phyloP scores from a whole-genome alignment of 2,329 filamentous ascomycete species.

The Colletotrichum viniferum region DNA sequence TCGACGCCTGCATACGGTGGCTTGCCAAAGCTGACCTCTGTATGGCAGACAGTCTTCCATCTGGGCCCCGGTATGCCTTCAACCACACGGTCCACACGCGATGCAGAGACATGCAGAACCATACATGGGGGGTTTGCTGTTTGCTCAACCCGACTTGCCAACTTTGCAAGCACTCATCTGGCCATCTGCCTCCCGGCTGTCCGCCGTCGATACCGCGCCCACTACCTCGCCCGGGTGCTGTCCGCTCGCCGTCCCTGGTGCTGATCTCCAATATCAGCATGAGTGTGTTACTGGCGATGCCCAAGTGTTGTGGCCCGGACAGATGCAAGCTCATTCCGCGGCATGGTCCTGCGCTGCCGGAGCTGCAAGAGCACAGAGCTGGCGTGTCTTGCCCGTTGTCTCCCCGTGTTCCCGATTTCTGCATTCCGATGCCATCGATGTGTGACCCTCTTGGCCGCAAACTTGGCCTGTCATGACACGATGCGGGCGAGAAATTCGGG shows the following conservation, averaged over 20 bases:
- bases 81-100: slow-evolving; percentile 24
- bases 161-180: slow-evolving; percentile 1
- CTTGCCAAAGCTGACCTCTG: slow-evolving; percentile 16
- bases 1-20: slow-evolving; percentile 29
- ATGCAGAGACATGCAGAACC: slow-evolving; percentile 21
- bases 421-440: not conserved
- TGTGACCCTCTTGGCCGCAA: slow-evolving; percentile 1
- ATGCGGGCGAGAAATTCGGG: not conserved
- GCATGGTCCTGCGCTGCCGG: not conserved
- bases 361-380: not conserved
- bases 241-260: not conserved
- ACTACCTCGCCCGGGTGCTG: not conserved
- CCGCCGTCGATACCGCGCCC: slow-evolving; percentile 5
- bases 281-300: not conserved
- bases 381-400: not conserved
- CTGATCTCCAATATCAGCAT: slow-evolving; percentile 3
- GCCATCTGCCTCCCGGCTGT: slow-evolving; percentile 11
- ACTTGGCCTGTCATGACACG: slow-evolving; percentile 2
- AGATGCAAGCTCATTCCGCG: not conserved
- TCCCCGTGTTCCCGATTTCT: not conserved
- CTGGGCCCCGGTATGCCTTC: slow-evolving; percentile 18
- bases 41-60: not conserved
- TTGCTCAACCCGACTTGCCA: slow-evolving; percentile 15
- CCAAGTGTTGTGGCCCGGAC: not conserved
- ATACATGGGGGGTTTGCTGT: not conserved